Conservation (phyloP, 192 early-diverging fungal species). For the Ambispora gerdemannii region DNA sequence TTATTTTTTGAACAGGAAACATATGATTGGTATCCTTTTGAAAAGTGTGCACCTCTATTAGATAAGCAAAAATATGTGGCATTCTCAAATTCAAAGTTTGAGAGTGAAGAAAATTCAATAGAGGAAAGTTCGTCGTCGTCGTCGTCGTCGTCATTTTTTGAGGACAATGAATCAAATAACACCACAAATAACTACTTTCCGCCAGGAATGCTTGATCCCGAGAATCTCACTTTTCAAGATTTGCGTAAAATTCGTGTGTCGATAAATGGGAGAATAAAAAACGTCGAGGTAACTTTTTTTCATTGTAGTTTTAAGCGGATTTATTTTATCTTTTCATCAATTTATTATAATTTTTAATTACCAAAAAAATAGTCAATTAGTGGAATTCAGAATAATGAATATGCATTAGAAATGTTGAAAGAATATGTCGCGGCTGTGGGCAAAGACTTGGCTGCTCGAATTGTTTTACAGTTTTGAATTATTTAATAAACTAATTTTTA, state of each 20-base stretch:
- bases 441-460: conserved; percentile 32
- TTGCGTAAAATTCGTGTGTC: neutral
- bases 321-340: neutral
- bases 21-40: conserved; percentile 51
- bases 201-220: conserved; percentile 30
- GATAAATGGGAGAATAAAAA: neutral
- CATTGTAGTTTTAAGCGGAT: neutral
- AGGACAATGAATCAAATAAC: conserved; percentile 25
- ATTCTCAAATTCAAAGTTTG: conserved; percentile 34
- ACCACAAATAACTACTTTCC: neutral
- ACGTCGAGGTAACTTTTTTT: neutral
- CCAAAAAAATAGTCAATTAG: neutral
- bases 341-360: neutral
- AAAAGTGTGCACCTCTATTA: conserved; percentile 49
- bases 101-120: conserved; percentile 30
- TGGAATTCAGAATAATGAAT: neutral
- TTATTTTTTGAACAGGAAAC: conserved; percentile 35
- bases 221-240: conserved; percentile 7
- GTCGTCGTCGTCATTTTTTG: conserved; percentile 16
- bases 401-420: neutral
- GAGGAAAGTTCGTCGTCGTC: conserved; percentile 27
- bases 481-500: too few relatives aligned
- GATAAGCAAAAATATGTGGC: conserved; percentile 51
- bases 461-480: too few relatives aligned
- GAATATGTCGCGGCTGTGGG: conserved; percentile 33